phyloP scores from a whole-genome alignment of 345 rosid species.

The Eutrema yunnanense region DNA sequence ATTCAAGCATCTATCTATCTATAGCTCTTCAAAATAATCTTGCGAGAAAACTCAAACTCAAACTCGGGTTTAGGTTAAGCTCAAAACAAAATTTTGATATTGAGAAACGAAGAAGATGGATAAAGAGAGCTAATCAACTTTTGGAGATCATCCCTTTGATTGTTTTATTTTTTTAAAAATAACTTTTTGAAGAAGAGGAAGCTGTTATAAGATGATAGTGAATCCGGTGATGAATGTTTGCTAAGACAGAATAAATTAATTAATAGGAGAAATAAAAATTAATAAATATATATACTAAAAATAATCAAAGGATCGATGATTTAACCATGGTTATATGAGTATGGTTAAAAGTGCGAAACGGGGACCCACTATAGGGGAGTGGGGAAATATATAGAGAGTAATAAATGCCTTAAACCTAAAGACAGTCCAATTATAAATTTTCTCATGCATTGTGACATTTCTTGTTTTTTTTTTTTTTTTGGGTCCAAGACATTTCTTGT shows the following conservation, averaged over 20 bases:
- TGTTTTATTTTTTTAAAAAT: background rate
- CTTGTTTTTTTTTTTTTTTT: background rate
- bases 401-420: slow-evolving; percentile 24
- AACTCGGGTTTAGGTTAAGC: slow-evolving; percentile 18
- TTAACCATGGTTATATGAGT: slow-evolving; percentile 26
- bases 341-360: slow-evolving; percentile 1
- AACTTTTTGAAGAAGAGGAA: slow-evolving; percentile 15
- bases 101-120: background rate
- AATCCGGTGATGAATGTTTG: slow-evolving; percentile 22
- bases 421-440: slow-evolving; percentile 15
- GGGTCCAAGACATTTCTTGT: background rate
- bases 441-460: slow-evolving; percentile 25
- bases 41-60: background rate
- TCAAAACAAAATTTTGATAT: background rate
- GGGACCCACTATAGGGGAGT: slow-evolving; percentile 5
- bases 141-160: background rate
- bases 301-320: background rate
- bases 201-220: slow-evolving; percentile 20
- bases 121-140: slow-evolving; percentile 13
- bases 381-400: slow-evolving; percentile 14
- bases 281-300: background rate
- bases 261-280: slow-evolving; percentile 16
- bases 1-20: background rate
- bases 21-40: background rate
- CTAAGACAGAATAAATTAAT: slow-evolving; percentile 16